phyloP scores from a whole-genome alignment of 345 rosid genomes.

The Kandelia obovata region DNA sequence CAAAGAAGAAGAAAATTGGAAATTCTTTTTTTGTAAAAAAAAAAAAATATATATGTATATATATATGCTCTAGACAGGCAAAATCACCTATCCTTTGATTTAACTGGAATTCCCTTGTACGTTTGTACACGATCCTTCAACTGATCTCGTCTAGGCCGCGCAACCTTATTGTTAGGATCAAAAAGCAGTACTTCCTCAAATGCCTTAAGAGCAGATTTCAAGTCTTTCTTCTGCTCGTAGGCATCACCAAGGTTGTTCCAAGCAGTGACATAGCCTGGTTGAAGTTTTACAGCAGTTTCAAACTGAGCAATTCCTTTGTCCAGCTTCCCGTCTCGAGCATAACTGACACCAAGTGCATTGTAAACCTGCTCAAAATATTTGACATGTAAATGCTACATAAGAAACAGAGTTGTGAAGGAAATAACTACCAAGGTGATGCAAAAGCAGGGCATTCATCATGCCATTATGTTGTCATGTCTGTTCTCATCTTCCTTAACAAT shows the following conservation, averaged over 20 bases:
- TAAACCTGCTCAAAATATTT: conserved; percentile 35
- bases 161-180: conserved; percentile 87
- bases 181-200: conserved; percentile 88
- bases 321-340: conserved; percentile 65
- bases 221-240: conserved; percentile 79
- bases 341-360: conserved; percentile 74
- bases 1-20: neutral
- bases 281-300: conserved; percentile 80
- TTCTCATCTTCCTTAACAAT: too few species aligned
- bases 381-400: too few species aligned
- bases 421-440: too few species aligned
- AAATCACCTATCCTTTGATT: conserved; percentile 66
- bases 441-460: too few species aligned
- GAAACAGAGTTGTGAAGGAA: too few species aligned
- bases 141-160: conserved; percentile 71
- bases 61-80: too few species aligned
- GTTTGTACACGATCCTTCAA: conserved; percentile 67
- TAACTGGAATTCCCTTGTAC: conserved; percentile 76
- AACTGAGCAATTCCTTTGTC: conserved; percentile 85
- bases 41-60: neutral
- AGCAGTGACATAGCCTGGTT: conserved; percentile 93
- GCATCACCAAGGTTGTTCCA: conserved; percentile 99
- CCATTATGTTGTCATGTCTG: too few species aligned
- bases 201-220: conserved; percentile 73
- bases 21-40: too few species aligned